Base-by-base conservation (phyloP, 1,284 basidiomycete genomes). In the Boletus sp. region DNA sequence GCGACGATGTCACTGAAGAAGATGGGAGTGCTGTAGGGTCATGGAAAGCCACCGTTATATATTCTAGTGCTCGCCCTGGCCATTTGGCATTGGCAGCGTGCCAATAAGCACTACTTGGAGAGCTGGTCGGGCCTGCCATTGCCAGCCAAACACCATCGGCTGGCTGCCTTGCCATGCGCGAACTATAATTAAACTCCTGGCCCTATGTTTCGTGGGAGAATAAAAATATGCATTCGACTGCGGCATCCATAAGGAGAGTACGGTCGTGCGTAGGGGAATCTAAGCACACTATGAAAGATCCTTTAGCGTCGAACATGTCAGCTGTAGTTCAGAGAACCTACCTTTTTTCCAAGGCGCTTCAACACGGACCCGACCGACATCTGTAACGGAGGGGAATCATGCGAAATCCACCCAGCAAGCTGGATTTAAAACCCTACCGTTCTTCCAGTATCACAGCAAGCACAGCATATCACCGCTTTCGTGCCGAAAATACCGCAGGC, bases 401-500 rank as follows among this genome's bases (percentile, higher is more conserved):
- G 37, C 25, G 34, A 8, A 10, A 17, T 13, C 10, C 40, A 8
- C 27, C 25, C 33, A 25, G 22, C 8, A 4, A 5, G 1, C 35
- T 19, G 26, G 23, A 20, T 42, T 56, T 49, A 50, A 50, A 33
- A 0, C 34, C 16, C 19, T 2, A 13, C n/a, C n/a, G n/a, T n/a
- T 29, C 16, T 32, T 44, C 20, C 46, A 29, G 29, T 29, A 16
- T 38, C 44, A 59, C 59, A 61, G 59, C 53, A 55, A 47, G 20
- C 48, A 59, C 49, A 23, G 54, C 45, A 55, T 39, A 30, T 19
- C 54, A 56, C 29, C n/a, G 48, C 58, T 16, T 50, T 29, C 32
- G 22, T 17, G 32, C 39, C 22, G 35, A 20, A 32, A 17, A 16
- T 19, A 30, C 26, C 12, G 32, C 38, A 45, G 23, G 38, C 36